Conservation (phyloP, 306 rosid species). For the Adenanthera pavonina region DNA sequence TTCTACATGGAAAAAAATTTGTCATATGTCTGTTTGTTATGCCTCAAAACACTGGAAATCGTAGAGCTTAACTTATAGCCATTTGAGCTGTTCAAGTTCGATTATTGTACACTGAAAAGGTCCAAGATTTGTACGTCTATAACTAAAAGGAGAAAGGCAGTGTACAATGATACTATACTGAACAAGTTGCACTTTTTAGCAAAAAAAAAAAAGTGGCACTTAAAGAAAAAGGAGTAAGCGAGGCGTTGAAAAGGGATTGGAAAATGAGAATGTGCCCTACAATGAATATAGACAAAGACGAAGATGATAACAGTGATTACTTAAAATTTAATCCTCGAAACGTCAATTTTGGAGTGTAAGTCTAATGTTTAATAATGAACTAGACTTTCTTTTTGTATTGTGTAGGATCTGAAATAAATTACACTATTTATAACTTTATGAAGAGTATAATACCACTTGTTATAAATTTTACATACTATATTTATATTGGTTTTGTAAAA, state of each 20-base stretch:
- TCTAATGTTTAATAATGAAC: no score
- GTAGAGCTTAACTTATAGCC: not conserved
- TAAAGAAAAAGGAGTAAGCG: not conserved
- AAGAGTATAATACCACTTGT: no score
- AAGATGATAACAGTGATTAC: not conserved
- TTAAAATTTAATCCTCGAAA: no score
- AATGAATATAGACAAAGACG: conserved; percentile 12
- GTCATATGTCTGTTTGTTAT: not conserved
- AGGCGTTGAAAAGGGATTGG: not conserved
- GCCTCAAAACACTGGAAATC: not conserved
- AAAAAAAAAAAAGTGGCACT: not conserved
- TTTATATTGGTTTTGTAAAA: no score
- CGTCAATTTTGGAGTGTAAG: no score
- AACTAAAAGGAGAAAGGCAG: not conserved
- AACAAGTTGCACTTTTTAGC: not conserved
- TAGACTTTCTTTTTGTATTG: no score
- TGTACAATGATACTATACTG: not conserved
- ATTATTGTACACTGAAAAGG: not conserved
- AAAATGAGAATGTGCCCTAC: not conserved
- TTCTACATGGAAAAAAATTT: no score
- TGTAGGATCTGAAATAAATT: no score
- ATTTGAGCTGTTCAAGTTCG: not conserved
- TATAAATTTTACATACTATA: no score
- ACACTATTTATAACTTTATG: no score
- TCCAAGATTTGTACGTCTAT: no score